A percentile compares a stretch with the other conserved stretches of the same genome.
Conservation (phyloP, 2,329 filamentous ascomycete genomes). For the Pseudocercospora pini-densiflorae region DNA sequence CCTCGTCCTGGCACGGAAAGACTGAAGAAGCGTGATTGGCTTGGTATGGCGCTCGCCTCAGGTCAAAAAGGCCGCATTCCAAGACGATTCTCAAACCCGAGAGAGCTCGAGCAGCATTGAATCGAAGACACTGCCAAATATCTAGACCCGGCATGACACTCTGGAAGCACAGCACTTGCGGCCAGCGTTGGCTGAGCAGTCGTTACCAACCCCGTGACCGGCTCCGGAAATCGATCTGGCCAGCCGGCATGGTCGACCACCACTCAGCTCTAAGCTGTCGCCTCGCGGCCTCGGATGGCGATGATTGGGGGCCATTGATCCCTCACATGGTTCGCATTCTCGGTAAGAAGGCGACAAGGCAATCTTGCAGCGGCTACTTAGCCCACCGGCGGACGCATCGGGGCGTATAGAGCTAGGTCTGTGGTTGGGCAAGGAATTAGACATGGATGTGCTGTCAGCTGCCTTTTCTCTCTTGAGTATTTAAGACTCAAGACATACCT, state of each 20-base stretch:
- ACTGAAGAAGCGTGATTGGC: not conserved
- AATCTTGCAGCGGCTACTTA: not conserved
- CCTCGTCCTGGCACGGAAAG: not conserved
- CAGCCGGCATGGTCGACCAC: not conserved
- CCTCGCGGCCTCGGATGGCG: not conserved
- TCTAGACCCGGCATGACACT: not conserved
- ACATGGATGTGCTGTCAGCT: not conserved
- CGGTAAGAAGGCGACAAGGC: not conserved
- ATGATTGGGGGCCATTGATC: not conserved
- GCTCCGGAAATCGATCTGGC: not conserved
- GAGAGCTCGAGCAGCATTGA: not conserved
- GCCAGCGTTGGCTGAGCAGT: not conserved
- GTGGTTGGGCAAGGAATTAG: not conserved
- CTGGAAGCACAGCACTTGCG: not conserved
- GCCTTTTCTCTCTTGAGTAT: not conserved
- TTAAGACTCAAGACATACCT: not conserved
- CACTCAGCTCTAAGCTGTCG: not conserved
- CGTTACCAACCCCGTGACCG: not conserved
- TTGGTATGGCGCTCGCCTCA: not conserved
- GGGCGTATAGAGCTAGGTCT: conserved; percentile 1
- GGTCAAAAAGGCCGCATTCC: not conserved
- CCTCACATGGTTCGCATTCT: not conserved
- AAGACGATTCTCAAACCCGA: not conserved
- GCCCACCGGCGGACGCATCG: not conserved
- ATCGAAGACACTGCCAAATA: not conserved